phyloP scores from a whole-genome alignment of 2,329 filamentous ascomycete genomes.

The Nannizzia gypsea region DNA sequence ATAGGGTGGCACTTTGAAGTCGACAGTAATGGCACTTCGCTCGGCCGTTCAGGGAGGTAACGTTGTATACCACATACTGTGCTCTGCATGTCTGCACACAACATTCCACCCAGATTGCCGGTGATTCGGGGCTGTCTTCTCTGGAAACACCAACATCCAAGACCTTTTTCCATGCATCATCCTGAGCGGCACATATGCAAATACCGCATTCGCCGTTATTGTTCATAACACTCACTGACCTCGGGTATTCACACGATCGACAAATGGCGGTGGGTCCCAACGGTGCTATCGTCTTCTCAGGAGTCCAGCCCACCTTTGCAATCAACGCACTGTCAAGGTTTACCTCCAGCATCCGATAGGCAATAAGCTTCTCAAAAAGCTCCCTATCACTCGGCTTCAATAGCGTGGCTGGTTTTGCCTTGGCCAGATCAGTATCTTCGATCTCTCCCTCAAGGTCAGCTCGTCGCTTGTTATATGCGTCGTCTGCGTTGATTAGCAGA shows the following conservation, averaged over 20 bases:
- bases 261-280: constrained; percentile 37
- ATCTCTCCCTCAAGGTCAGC: constrained; percentile 14
- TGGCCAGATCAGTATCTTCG: neutral
- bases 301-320: constrained; percentile 37
- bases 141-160: constrained; percentile 20
- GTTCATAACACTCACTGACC: constrained; percentile 42
- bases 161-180: constrained; percentile 13
- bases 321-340: constrained; percentile 38
- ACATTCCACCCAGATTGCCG: constrained; percentile 40
- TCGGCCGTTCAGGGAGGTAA: constrained; percentile 31
- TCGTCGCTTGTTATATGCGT: constrained; percentile 23
- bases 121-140: constrained; percentile 23
- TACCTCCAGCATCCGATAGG: constrained; percentile 37
- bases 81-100: constrained; percentile 32
- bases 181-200: constrained; percentile 24
- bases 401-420: constrained; percentile 16
- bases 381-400: constrained; percentile 28
- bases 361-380: constrained; percentile 36
- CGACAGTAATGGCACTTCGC: constrained; percentile 43
- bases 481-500: constrained; percentile 40
- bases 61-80: constrained; percentile 42
- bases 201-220: constrained; percentile 31
- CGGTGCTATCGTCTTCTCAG: constrained; percentile 33
- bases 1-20: constrained; percentile 2
- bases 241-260: constrained; percentile 33